These are phyloP conservation scores for Penicillium atrosanguineum DNA, from an alignment of 495 filamentous ascomycete species.

Conservation along the genomic window DNA sequence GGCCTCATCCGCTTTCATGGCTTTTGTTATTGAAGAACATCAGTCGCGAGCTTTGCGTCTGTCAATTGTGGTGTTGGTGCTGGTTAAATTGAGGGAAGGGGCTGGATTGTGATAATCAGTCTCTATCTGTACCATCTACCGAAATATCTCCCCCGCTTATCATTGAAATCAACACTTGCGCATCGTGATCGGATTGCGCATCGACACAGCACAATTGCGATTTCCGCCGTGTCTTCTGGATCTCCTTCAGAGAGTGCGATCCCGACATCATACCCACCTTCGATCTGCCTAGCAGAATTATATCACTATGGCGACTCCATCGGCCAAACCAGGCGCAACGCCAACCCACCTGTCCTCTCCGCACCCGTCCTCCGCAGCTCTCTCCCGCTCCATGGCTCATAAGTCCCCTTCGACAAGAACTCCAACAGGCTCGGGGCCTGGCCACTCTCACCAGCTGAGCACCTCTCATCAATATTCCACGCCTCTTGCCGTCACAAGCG, in stretches of 20 bases:
- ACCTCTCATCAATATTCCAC: constrained; percentile 43
- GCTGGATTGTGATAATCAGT: neutral
- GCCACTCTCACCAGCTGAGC: constrained; percentile 25
- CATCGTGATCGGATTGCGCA: constrained; percentile 6
- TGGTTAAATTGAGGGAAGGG: constrained; percentile 5
- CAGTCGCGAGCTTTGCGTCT: constrained; percentile 4
- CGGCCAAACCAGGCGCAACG: constrained; percentile 45
- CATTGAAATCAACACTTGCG: neutral
- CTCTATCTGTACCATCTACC: neutral
- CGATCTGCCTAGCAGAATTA: neutral
- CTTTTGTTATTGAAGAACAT: constrained; percentile 2
- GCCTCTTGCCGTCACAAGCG: constrained; percentile 35
- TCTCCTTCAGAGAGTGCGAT: constrained; percentile 3
- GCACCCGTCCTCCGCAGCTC: constrained; percentile 37
- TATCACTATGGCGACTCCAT: constrained; percentile 43
- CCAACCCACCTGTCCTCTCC: constrained; percentile 49
- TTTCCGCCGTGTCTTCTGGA: neutral
- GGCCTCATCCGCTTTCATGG: neutral
- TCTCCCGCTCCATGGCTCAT: constrained; percentile 40
- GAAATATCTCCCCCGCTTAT: neutral
- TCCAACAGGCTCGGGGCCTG: constrained; percentile 38
- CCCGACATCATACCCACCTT: neutral
- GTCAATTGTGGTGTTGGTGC: constrained; percentile 12
- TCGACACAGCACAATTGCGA: constrained; percentile 6
- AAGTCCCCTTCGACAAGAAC: constrained; percentile 47